Conservation (phyloP, 805 yeast genomes). For the Jamesozyma gamospora region DNA sequence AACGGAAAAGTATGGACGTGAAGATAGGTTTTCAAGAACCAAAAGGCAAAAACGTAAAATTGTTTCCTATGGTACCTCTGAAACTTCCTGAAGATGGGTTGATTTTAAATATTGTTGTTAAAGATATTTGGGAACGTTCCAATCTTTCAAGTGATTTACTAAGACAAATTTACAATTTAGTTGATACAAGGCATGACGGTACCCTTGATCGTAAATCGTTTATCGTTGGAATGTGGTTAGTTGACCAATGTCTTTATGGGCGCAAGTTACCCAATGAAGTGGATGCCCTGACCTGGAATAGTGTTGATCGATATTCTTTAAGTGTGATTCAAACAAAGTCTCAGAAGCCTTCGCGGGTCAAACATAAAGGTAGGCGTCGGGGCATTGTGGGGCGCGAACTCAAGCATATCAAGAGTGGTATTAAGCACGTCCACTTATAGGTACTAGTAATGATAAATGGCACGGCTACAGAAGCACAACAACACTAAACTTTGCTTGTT, state of each 20-base stretch:
- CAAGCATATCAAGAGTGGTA: conserved; percentile 22
- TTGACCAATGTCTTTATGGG: conserved; percentile 93
- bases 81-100: conserved; percentile 26
- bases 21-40: no score
- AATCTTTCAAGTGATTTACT: conserved; percentile 57
- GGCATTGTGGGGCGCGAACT: conserved; percentile 16
- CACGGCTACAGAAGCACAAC: no score
- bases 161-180: conserved; percentile 59
- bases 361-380: conserved; percentile 15
- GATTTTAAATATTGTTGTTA: conserved; percentile 44
- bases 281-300: conserved; percentile 67
- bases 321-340: conserved; percentile 7
- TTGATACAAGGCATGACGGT: conserved; percentile 60
- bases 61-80: not conserved
- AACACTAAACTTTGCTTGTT: no score
- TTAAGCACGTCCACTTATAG: conserved; percentile 19
- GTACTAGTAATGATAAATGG: no score
- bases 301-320: conserved; percentile 37
- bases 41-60: no score
- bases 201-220: conserved; percentile 72
- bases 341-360: conserved; percentile 8
- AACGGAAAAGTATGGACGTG: not conserved
- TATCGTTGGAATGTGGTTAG: conserved; percentile 94
- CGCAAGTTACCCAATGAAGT: conserved; percentile 72
- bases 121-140: conserved; percentile 74